Base-by-base conservation (phyloP, 2,329 filamentous ascomycete genomes). In the Scytalidium lignicola region DNA sequence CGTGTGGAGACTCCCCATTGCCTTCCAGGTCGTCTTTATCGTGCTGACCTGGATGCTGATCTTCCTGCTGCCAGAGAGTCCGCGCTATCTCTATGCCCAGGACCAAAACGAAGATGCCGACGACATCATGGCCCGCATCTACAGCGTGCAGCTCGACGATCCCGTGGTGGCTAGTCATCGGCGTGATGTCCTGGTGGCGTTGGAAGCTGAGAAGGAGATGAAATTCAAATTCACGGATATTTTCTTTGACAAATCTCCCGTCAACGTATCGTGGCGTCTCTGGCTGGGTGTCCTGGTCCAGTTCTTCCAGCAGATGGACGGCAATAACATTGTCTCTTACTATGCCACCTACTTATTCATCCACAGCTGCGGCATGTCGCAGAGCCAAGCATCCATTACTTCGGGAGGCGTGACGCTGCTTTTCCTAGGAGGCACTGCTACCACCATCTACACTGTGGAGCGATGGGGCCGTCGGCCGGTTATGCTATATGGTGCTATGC, bases 391-490 rank as follows among this genome's bases (percentile, higher is more conserved):
- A 26, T 23, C 43, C 4, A 26, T 44, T 12, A 44, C 43, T 7
- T 23, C 43, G 26, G 20, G 21, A 15, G 43, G 43, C 8, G 21
- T 44, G 3, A 29, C 43, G 28, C 12, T 29, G 4, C 21, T 29
- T 3, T 23, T 29, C 23, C 20, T 29, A 44, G 23, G 21, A 12
- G 43, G 20, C 8, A 23, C 23, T 23, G 43, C 43, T 26, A 44
- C 8, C 43, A 44, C 43, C 21, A 44, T 26, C 43, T 44, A 44
- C 9, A 58, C 65, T 2, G 39, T 49, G 5, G 71, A 74, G 64
- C 74, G 79, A 2, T 76, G 82, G 2, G 83, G 83, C 10, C 81
- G 85, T 26, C 76, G 85, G n/a, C 78, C 79, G 60, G 74, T 88
- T 53, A 87, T 89, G 82, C 28, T 49, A 28, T 45, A 21, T 18